Percentiles rank a stretch among this genome's conserved stretches.
These are phyloP conservation scores for Musa troglodytarum DNA, from an alignment of 176 grass and related monocot genomes.

Conservation along the genomic window DNA sequence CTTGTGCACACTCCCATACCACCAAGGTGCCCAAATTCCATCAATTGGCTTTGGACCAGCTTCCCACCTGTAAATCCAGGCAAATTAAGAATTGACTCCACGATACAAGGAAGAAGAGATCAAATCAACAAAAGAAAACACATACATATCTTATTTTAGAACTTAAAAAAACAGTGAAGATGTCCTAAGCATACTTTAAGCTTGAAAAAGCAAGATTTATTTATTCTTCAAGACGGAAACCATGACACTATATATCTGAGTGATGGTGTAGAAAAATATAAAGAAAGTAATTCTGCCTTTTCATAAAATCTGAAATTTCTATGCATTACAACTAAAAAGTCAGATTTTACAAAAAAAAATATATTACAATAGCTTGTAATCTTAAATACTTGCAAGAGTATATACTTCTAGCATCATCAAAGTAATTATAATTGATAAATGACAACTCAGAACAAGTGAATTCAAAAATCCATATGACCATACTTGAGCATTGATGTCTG, in stretches of 20 bases:
- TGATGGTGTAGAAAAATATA: too few relatives aligned
- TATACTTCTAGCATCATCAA: not conserved
- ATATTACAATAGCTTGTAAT: too few relatives aligned
- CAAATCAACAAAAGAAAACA: not conserved
- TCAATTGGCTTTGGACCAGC: slow-evolving; percentile 73
- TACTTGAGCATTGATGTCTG: slow-evolving; percentile 86
- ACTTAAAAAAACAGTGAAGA: not conserved
- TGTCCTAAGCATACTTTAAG: too few relatives aligned
- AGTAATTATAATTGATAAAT: not conserved
- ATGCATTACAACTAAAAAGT: too few relatives aligned
- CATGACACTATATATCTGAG: too few relatives aligned
- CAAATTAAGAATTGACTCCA: slow-evolving; percentile 10
- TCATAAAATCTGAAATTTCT: not conserved
- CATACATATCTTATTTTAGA: not conserved
- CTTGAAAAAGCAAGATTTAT: too few relatives aligned
- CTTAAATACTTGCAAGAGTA: too few relatives aligned
- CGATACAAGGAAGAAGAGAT: not conserved
- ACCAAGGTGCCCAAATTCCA: slow-evolving; percentile 95
- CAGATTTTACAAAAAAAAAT: too few relatives aligned
- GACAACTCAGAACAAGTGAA: not conserved
- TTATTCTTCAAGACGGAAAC: too few relatives aligned
- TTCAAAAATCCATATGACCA: slow-evolving; percentile 7
- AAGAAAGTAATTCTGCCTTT: too few relatives aligned
- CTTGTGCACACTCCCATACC: slow-evolving; percentile 87
- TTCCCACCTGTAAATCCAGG: slow-evolving; percentile 67